These are phyloP conservation scores for Pinus albicaulis DNA, from an alignment of 75 land plant species.

Conservation along the genomic window DNA sequence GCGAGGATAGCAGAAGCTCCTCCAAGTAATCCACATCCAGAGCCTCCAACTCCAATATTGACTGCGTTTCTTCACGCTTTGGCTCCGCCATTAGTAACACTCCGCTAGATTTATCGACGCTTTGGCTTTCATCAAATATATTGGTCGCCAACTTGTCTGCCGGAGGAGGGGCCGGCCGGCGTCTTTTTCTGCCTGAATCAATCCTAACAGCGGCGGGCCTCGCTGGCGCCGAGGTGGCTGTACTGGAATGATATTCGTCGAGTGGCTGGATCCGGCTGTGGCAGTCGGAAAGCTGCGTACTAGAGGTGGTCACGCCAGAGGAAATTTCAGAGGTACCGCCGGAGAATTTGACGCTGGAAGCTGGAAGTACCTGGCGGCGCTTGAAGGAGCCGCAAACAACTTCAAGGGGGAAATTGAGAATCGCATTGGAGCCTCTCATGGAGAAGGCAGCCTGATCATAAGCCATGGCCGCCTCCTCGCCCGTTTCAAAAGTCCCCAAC, in stretches of 20 bases:
- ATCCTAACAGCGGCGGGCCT: background rate
- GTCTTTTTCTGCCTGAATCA: background rate
- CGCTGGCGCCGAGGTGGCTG: background rate
- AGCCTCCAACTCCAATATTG: background rate
- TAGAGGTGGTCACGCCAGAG: background rate
- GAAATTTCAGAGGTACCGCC: background rate
- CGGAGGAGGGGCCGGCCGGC: background rate
- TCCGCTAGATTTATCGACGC: background rate
- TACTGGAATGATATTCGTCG: background rate
- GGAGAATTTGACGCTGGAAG: too few relatives aligned
- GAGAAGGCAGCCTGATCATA: constrained; percentile 43
- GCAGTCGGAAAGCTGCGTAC: background rate
- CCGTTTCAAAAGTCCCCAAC: constrained; percentile 48
- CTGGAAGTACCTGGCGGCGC: background rate
- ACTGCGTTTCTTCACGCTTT: too few relatives aligned
- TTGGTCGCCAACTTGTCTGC: background rate
- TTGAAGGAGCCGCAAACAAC: background rate
- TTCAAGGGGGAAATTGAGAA: constrained; percentile 32
- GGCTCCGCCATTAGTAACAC: background rate
- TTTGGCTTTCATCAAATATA: background rate
- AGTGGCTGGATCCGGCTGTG: background rate
- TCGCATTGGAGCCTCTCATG: constrained; percentile 37
- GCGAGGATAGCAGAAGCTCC: background rate
- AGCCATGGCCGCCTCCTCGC: constrained; percentile 20
- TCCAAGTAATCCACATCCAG: background rate